A percentile compares a stretch with the other conserved stretches of the same genome.
Evolutionary conservation across 495 filamentous ascomycete species (phyloP).

Genomic region (Jackrogersella minutella): DNA sequence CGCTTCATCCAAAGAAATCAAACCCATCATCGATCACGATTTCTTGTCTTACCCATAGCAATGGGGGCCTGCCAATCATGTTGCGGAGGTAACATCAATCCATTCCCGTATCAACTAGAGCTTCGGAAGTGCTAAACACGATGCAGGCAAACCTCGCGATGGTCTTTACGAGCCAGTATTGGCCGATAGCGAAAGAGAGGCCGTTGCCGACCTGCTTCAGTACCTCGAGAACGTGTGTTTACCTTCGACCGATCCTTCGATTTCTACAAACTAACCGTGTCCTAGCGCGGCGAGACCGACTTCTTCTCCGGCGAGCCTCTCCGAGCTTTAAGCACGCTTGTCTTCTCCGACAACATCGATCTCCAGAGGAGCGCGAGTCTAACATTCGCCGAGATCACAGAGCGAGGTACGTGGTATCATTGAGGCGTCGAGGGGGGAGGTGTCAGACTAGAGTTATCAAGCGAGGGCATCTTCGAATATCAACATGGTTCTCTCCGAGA

Average conservation of each 20-base stretch:
- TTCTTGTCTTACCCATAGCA: conserved; percentile 33
- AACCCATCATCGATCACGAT: conserved; percentile 36
- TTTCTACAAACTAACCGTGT: conserved; percentile 33
- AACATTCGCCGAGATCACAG: conserved; percentile 98
- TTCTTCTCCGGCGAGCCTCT: conserved; percentile 99
- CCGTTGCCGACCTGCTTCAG: conserved; percentile 91
- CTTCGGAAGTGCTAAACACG: conserved; percentile 32
- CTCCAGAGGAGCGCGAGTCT: conserved; percentile 96
- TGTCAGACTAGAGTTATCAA: not conserved
- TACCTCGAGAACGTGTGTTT: conserved; percentile 91
- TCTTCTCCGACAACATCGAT: conserved; percentile 99
- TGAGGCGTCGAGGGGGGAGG: not conserved
- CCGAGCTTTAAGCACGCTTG: conserved; percentile 89
- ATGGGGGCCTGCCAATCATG: conserved; percentile 61
- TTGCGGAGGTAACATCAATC: conserved; percentile 55
- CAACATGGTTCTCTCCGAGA: not conserved
- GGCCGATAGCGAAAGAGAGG: conserved; percentile 95
- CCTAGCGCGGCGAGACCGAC: conserved; percentile 88
- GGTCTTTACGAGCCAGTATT: conserved; percentile 94
- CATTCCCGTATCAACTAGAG: conserved; percentile 13
- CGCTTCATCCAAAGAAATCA: conserved; percentile 11
- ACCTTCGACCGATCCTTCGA: conserved; percentile 33
- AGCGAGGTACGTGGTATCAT: conserved; percentile 75
- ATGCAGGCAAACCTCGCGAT: conserved; percentile 83
- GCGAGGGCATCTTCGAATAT: not conserved